Conservation (phyloP, 2,329 filamentous ascomycete species). For the Lecanicillium sp. region DNA sequence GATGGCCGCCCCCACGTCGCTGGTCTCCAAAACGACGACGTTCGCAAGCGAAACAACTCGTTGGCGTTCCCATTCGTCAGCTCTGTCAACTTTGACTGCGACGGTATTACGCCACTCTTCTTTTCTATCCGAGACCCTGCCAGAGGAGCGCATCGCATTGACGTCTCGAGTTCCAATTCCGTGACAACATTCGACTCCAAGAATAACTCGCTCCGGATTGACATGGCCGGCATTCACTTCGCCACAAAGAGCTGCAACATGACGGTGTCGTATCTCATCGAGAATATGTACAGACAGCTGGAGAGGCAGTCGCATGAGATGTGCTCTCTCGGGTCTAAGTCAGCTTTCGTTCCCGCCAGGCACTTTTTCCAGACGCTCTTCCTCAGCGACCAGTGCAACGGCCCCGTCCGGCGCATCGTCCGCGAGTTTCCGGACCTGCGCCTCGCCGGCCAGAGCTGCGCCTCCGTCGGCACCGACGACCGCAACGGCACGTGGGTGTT, state of each 20-base stretch:
- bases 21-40: conserved; percentile 26
- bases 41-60: conserved; percentile 24
- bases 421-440: conserved; percentile 25
- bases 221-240: conserved; percentile 29
- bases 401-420: conserved; percentile 22
- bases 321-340: conserved; percentile 20
- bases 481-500: conserved; percentile 28
- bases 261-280: conserved; percentile 27
- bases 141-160: conserved; percentile 25
- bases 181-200: conserved; percentile 27
- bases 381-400: conserved; percentile 31
- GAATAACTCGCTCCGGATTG: conserved; percentile 28
- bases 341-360: background rate
- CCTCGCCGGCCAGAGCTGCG: conserved; percentile 28
- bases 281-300: conserved; percentile 30
- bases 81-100: conserved; percentile 28
- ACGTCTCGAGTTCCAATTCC: conserved; percentile 28
- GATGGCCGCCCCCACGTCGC: conserved; percentile 22
- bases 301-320: conserved; percentile 24
- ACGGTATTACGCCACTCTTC: conserved; percentile 28
- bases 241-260: conserved; percentile 28
- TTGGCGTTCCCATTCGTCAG: conserved; percentile 33
- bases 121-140: conserved; percentile 26
- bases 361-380: conserved; percentile 28
- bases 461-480: conserved; percentile 23